Evolutionary conservation across 75 land plant genomes (phyloP), one percentile per base, ranked within the genome.

Genomic region (Sequoia sempervirens): DNA sequence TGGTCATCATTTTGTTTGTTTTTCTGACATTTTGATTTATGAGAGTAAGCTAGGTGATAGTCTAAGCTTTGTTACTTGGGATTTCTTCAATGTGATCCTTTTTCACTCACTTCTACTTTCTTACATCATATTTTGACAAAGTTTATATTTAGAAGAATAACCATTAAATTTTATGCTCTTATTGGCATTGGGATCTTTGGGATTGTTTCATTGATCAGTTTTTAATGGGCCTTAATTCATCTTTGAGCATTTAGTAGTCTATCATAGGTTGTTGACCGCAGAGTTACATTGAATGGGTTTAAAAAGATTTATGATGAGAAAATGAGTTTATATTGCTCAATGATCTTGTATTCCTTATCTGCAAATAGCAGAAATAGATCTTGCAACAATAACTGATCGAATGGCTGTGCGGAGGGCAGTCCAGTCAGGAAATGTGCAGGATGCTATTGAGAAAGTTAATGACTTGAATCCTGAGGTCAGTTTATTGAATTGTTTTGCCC

Each of bases 381-480:
- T 97, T 78, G 99, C 91, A 26, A 95, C 99, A 3, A 97, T 97
- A 40, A 90, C 98, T 5, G 98, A 97, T 85, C 90, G 99, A 17
- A 97, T 95, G 99, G 96, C 96, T 14, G 99, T 95, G 10, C 90
- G 97, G 52, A 95, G 92, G 89, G 99, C 99, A 23, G 96, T 97
- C 47, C 97, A 95, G 81, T 90, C 89, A 80, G 99, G 99, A 23
- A 93, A 97, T 86, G 93, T 97, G 84, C 91, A 95, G 89, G 99
- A 97, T 87, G 99, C 99, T 6, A 97, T 97, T 81, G 98, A 97
- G 86, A 97, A 93, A 89, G 97, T 97, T 47, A 97, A 97, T 84
- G 99, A 97, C 84, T 84, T 97, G 90, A 97, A 97, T 87, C 99
- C 99, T 73, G 96, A 94, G 98, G 98, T 96, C 32, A 28, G 52